Evolutionary conservation across 768 basidiomycete species (phyloP).

Genomic region (Leccinum ochraceum): DNA sequence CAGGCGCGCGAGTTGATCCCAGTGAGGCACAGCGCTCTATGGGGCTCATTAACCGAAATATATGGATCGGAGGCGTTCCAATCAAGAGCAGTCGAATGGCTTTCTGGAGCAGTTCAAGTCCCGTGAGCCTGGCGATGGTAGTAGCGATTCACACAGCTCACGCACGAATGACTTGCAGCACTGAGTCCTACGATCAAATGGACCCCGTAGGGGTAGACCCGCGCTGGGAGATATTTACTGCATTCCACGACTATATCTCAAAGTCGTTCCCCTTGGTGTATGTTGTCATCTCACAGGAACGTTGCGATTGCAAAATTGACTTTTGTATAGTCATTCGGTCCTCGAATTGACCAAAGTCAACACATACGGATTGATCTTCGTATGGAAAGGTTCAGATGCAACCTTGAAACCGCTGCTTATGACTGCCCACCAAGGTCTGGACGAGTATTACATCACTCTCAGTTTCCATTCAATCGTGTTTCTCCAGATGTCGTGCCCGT

Average conservation of each 20-base stretch:
- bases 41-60: conserved; percentile 31
- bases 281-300: conserved; percentile 10
- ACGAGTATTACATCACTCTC: neutral
- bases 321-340: conserved; percentile 42
- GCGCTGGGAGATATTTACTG: conserved; percentile 54
- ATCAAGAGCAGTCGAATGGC: conserved; percentile 36
- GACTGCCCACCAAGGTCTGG: conserved; percentile 53
- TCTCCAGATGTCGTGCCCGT: conserved; percentile 68
- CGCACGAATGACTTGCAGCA: conserved; percentile 34
- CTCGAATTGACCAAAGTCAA: conserved; percentile 59
- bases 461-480: neutral
- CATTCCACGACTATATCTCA: conserved; percentile 57
- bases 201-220: conserved; percentile 47
- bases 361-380: conserved; percentile 59
- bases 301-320: neutral
- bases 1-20: conserved; percentile 37
- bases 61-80: conserved; percentile 40
- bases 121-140: conserved; percentile 34
- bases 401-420: conserved; percentile 57
- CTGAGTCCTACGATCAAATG: conserved; percentile 54
- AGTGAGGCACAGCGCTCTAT: conserved; percentile 34
- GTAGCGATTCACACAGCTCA: conserved; percentile 6
- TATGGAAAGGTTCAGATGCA: conserved; percentile 53
- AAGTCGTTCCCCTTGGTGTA: conserved; percentile 64
- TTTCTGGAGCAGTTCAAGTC: conserved; percentile 42